Evolutionary conservation across 306 rosid species (phyloP).

Genomic region (Abrus pulchellus): DNA sequence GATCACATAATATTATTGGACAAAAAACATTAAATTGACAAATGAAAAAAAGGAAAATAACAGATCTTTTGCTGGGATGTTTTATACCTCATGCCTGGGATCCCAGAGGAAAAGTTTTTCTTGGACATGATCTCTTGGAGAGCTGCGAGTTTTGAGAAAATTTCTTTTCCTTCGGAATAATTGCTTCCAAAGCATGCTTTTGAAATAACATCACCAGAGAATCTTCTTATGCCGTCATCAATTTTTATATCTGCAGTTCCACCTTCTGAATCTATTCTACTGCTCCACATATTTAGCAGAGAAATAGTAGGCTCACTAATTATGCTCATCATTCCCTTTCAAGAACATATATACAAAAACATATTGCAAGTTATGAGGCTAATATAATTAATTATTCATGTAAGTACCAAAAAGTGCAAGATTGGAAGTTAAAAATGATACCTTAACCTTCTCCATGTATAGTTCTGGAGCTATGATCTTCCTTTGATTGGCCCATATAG

Average conservation of each 20-base stretch:
- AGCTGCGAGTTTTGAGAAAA: conserved; percentile 38
- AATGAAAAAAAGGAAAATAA: background rate
- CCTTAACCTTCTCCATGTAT: conserved; percentile 67
- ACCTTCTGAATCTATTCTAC: conserved; percentile 31
- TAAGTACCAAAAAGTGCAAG: background rate
- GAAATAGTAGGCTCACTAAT: conserved; percentile 38
- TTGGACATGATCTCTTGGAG: conserved; percentile 27
- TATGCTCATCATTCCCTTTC: conserved; percentile 48
- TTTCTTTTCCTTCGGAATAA: conserved; percentile 35
- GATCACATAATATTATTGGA: no score
- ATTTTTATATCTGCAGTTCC: conserved; percentile 46
- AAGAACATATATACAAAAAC: background rate
- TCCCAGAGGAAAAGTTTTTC: background rate
- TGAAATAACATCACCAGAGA: conserved; percentile 54
- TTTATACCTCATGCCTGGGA: conserved; percentile 51
- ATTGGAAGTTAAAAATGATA: background rate
- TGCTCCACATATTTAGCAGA: conserved; percentile 40
- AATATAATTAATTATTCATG: background rate
- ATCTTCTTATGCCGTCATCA: conserved; percentile 43
- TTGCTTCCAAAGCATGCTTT: conserved; percentile 57
- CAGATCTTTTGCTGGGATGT: no score
- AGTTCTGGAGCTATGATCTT: conserved; percentile 62
- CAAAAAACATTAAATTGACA: no score
- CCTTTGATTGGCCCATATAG: conserved; percentile 57
- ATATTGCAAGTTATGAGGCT: background rate